Evolutionary conservation across 1,284 basidiomycete genomes (phyloP).

Genomic region (Cutaneotrichosporon sp.): DNA sequence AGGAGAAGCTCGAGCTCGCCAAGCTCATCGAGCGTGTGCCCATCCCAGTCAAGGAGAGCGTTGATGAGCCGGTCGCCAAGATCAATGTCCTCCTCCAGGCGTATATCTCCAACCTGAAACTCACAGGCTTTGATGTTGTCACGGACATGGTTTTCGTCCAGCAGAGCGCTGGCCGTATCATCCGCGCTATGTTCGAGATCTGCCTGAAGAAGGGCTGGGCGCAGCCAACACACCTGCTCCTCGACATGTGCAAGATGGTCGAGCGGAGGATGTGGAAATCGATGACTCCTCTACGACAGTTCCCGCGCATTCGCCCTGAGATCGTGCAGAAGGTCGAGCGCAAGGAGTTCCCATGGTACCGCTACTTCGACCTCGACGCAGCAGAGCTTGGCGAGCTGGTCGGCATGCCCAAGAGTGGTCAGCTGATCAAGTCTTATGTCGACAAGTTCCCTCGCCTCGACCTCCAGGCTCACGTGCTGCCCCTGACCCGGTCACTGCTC

Average conservation of each 20-base stretch:
- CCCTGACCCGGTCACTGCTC: slow-evolving; percentile 83
- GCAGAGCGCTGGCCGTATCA: slow-evolving; percentile 86
- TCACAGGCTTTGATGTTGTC: slow-evolving; percentile 93
- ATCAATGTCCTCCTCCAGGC: slow-evolving; percentile 96
- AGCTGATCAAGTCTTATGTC: slow-evolving; percentile 88
- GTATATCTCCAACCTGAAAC: slow-evolving; percentile 90
- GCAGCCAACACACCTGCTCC: slow-evolving; percentile 80
- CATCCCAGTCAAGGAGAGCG: slow-evolving; percentile 94
- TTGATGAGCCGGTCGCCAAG: slow-evolving; percentile 95
- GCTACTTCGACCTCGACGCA: slow-evolving; percentile 87
- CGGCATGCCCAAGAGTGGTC: slow-evolving; percentile 87
- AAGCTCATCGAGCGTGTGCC: slow-evolving; percentile 93
- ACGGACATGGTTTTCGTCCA: slow-evolving; percentile 98
- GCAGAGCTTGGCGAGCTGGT: slow-evolving; percentile 92
- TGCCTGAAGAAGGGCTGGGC: slow-evolving; percentile 99
- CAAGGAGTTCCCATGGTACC: slow-evolving; percentile 98
- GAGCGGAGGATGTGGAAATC: slow-evolving; percentile 94
- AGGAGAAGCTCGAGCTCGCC: slow-evolving; percentile 86
- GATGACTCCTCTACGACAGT: slow-evolving; percentile 96
- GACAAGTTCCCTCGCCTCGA: slow-evolving; percentile 95
- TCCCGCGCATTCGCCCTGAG: slow-evolving; percentile 66
- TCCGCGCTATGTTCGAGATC: slow-evolving; percentile 97
- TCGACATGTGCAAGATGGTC: slow-evolving; percentile 97
- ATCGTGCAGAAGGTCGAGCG: slow-evolving; percentile 90
- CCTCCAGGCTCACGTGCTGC: slow-evolving; percentile 89